Evolutionary conservation across 768 basidiomycete species (phyloP), one percentile per base, ranked within the genome.

Genomic region (Hygrophorus pudorinus): DNA sequence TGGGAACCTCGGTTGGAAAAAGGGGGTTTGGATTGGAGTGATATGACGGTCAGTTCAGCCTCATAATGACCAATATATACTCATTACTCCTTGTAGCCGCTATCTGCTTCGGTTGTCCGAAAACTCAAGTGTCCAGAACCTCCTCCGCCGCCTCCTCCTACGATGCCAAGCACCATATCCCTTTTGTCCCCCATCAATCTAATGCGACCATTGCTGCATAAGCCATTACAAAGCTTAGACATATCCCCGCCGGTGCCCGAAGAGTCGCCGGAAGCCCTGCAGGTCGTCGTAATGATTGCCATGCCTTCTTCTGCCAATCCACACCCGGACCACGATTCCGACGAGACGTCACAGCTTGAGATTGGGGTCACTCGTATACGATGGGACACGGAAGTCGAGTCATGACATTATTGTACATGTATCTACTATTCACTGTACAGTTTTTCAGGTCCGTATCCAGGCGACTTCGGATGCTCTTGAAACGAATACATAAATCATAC

Each of bases 201-300:
- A 7, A 44, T 36, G 6, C 45, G 14, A n/a, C 29, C 17, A 14
- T 39, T 38, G 7, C 9, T 27, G 7, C 24, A 24, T 7, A 24
- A 24, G 7, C 7, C 24, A 18, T 32, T 2, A 29, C 41, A 10
- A 18, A 31, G 16, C 18, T 31, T 20, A 27, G 37, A 11, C 35
- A 38, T 37, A 9, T 13, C n/a, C 28, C 17, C 27, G 20, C 49
- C 13, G 16, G 20, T 17, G 11, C 41, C 24, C 40, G 42, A 45
- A 16, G 41, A 46, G 18, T 21, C 44, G 27, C 56, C 58, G 5
- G 53, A 59, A 16, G 51, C 57, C 8, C 29, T 65, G n/a, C 63
- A 70, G 38, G 56, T 76, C 14, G 65, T 64, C 0, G 62, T 75
- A 29, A 56, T 76, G 59, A 64, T 77, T 32, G 59, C 57, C 10